phyloP scores from a whole-genome alignment of 768 basidiomycete species.

The Crassisporium funariophilum region DNA sequence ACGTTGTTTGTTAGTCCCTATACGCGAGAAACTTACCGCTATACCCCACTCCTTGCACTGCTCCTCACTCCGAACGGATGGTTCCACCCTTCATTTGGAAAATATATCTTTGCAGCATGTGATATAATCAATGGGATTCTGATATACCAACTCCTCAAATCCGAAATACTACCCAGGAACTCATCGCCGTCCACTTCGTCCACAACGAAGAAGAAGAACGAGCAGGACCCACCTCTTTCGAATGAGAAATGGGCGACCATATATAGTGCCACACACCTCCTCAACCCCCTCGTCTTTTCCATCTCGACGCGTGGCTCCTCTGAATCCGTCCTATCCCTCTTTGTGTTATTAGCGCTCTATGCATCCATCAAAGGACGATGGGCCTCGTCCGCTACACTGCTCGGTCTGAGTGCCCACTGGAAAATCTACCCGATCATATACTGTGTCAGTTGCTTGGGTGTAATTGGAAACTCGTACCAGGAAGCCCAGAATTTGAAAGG shows the following conservation, averaged over 20 bases:
- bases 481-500: constrained; percentile 20
- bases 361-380: constrained; percentile 59
- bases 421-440: constrained; percentile 97
- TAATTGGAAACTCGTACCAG: constrained; percentile 35
- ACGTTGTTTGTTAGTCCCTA: constrained; percentile 79
- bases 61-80: constrained; percentile 79
- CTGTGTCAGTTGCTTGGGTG: constrained; percentile 72
- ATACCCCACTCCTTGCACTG: constrained; percentile 90
- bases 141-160: constrained; percentile 63
- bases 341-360: constrained; percentile 74
- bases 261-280: constrained; percentile 74
- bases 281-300: constrained; percentile 93
- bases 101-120: constrained; percentile 82
- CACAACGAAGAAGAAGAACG: constrained; percentile 8
- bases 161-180: constrained; percentile 45
- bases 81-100: constrained; percentile 87
- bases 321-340: constrained; percentile 80
- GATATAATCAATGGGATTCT: constrained; percentile 81
- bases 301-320: constrained; percentile 98
- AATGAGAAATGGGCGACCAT: constrained; percentile 45
- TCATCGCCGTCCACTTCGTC: constrained; percentile 2
- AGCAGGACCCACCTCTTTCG: constrained; percentile 6
- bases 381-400: constrained; percentile 65
- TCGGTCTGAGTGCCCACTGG: constrained; percentile 91
- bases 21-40: constrained; percentile 89